Evolutionary conservation across 2,329 filamentous ascomycete genomes (phyloP).

Genomic region (Taxawa tesnikishii): DNA sequence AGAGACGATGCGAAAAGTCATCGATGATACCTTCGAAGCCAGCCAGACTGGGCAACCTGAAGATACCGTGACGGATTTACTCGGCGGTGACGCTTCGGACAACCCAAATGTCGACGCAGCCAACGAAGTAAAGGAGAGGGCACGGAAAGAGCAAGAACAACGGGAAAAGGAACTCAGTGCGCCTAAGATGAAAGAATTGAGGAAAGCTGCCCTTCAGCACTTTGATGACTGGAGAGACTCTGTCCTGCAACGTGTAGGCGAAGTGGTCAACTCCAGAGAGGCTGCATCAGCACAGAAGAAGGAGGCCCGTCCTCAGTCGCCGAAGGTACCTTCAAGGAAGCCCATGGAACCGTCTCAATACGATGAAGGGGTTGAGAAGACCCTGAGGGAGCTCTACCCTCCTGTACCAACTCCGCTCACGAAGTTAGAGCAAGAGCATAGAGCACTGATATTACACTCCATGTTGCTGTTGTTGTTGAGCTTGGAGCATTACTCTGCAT

Average conservation of each 20-base stretch:
- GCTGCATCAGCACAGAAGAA: slow-evolving; percentile 20
- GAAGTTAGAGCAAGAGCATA: slow-evolving; percentile 20
- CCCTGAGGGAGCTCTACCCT: slow-evolving; percentile 20
- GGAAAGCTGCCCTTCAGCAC: slow-evolving; percentile 54
- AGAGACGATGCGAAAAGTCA: slow-evolving; percentile 30
- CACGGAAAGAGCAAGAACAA: slow-evolving; percentile 20
- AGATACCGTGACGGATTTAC: slow-evolving; percentile 16
- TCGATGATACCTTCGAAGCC: slow-evolving; percentile 30
- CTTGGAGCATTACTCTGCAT: slow-evolving; percentile 24
- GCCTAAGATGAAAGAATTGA: slow-evolving; percentile 49
- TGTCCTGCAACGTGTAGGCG: slow-evolving; percentile 57
- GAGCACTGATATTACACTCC: slow-evolving; percentile 23
- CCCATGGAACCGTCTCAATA: slow-evolving; percentile 9
- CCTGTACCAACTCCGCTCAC: slow-evolving; percentile 24
- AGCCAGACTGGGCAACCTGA: slow-evolving; percentile 18
- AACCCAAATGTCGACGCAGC: slow-evolving; percentile 3
- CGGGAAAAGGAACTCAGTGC: slow-evolving; percentile 38
- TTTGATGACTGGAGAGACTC: slow-evolving; percentile 72
- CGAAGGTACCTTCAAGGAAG: slow-evolving; percentile 16
- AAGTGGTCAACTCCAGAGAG: slow-evolving; percentile 40
- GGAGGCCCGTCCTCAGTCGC: slow-evolving; percentile 22
- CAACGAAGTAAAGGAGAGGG: slow-evolving; percentile 16
- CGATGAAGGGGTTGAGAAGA: slow-evolving; percentile 17
- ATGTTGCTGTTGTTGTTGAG: slow-evolving; percentile 24
- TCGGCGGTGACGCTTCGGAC: slow-evolving; percentile 13